Conservation (phyloP, 768 basidiomycete genomes). For the Lentinula sp. region DNA sequence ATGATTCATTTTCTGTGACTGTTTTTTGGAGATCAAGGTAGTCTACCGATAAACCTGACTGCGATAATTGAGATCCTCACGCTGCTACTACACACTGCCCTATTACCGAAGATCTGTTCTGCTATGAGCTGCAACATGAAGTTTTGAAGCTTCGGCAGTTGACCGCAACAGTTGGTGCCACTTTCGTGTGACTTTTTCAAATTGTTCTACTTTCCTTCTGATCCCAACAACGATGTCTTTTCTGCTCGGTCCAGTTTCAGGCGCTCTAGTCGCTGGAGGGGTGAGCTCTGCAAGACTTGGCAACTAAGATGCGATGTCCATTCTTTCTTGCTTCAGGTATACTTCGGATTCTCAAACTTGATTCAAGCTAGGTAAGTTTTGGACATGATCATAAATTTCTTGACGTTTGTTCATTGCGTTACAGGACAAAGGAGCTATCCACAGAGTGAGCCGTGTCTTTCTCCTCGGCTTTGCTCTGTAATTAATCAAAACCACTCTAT, state of each 20-base stretch:
- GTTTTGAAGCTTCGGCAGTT: too few species aligned
- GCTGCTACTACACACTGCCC: too few species aligned
- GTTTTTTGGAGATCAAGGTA: not conserved
- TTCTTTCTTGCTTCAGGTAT: conserved; percentile 34
- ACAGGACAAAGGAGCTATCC: conserved; percentile 33
- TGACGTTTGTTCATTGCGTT: not conserved
- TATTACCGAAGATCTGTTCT: too few species aligned
- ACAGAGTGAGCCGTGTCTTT: conserved; percentile 40
- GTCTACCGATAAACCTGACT: too few species aligned
- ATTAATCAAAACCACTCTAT: not conserved
- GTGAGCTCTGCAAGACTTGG: conserved; percentile 25
- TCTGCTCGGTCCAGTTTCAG: conserved; percentile 61
- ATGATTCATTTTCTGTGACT: not conserved
- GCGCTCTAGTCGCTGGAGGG: conserved; percentile 62
- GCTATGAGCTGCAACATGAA: too few species aligned
- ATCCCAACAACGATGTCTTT: conserved; percentile 15
- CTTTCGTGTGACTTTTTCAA: too few species aligned
- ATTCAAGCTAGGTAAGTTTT: conserved; percentile 47
- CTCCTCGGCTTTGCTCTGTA: not conserved
- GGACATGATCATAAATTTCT: not conserved
- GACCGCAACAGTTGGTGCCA: too few species aligned
- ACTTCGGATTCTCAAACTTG: conserved; percentile 66
- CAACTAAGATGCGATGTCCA: not conserved
- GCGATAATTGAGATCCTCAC: too few species aligned
- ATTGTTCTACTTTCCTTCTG: too few species aligned